Percentiles rank a stretch among this genome's conserved stretches.
Evolutionary conservation across 192 early-diverging fungal genomes (phyloP).

Genomic region (Funneliformis geosporum): DNA sequence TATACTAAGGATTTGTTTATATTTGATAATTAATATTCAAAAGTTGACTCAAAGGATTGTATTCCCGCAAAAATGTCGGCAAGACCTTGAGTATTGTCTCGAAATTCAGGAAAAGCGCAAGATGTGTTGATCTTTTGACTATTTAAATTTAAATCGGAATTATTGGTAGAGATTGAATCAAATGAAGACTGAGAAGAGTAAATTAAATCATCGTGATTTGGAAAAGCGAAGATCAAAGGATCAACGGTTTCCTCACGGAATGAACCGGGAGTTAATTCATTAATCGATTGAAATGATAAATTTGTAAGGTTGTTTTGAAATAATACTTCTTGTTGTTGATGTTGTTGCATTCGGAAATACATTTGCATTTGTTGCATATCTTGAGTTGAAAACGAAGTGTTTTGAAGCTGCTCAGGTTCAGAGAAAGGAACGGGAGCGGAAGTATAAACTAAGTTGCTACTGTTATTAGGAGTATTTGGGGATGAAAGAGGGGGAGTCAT

Average conservation of each 20-base stretch:
- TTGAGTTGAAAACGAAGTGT: not conserved
- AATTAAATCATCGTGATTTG: not conserved
- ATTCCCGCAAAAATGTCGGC: not conserved
- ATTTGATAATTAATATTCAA: not conserved
- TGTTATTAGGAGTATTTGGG: not conserved
- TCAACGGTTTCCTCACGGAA: not conserved
- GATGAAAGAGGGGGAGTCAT: not conserved
- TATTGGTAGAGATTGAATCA: not conserved
- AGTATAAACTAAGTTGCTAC: not conserved
- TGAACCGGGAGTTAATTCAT: not conserved
- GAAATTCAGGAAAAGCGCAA: not conserved
- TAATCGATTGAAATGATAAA: not conserved
- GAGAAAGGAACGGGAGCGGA: not conserved
- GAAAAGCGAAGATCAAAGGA: not conserved
- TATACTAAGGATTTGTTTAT: not conserved
- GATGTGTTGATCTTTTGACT: not conserved
- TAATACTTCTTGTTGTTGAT: not conserved
- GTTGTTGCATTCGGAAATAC: not conserved
- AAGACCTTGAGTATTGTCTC: not conserved
- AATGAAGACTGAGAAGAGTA: not conserved
- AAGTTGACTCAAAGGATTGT: not conserved
- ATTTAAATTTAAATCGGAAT: not conserved
- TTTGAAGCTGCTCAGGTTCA: not conserved
- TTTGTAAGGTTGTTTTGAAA: not conserved
- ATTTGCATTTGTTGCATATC: not conserved